Evolutionary conservation across 257 asterid species (phyloP).

Genomic region (Verbascum thapsus): DNA sequence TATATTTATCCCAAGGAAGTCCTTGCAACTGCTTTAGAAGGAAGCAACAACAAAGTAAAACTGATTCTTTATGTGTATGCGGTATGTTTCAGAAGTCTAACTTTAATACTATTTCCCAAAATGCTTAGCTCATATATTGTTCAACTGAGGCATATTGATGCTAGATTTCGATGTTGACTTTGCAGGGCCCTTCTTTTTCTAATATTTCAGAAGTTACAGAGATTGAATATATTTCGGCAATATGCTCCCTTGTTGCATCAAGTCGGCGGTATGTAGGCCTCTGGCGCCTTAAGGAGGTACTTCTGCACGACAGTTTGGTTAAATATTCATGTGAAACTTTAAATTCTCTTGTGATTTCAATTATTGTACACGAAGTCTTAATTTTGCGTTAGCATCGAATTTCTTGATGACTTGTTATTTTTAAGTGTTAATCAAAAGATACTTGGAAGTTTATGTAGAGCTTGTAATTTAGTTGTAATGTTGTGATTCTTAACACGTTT

Average conservation of each 20-base stretch:
- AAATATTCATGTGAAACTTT: conserved; percentile 3
- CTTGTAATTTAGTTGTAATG: conserved; percentile 21
- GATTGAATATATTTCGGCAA: conserved; percentile 53
- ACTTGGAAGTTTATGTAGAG: background rate
- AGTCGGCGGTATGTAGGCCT: conserved; percentile 77
- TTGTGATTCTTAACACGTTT: conserved; percentile 9
- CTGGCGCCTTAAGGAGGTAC: conserved; percentile 93
- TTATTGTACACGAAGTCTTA: background rate
- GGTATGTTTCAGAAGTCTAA: conserved; percentile 43
- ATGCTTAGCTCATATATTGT: conserved; percentile 18
- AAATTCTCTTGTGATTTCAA: background rate
- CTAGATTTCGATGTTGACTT: conserved; percentile 26
- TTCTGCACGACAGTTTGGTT: background rate
- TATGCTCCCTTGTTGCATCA: conserved; percentile 75
- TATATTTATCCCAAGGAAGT: conserved; percentile 72
- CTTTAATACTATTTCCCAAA: background rate
- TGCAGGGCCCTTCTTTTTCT: conserved; percentile 75
- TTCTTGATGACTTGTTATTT: background rate
- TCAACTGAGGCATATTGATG: conserved; percentile 23
- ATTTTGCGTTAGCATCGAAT: too few species aligned
- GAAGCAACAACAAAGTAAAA: conserved; percentile 64
- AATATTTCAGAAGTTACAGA: conserved; percentile 42
- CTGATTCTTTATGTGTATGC: conserved; percentile 64
- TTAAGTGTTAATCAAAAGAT: background rate
- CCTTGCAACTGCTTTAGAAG: conserved; percentile 82